phyloP scores from a whole-genome alignment of 2,329 filamentous ascomycete genomes.

The Stagonosporopsis vannaccii region DNA sequence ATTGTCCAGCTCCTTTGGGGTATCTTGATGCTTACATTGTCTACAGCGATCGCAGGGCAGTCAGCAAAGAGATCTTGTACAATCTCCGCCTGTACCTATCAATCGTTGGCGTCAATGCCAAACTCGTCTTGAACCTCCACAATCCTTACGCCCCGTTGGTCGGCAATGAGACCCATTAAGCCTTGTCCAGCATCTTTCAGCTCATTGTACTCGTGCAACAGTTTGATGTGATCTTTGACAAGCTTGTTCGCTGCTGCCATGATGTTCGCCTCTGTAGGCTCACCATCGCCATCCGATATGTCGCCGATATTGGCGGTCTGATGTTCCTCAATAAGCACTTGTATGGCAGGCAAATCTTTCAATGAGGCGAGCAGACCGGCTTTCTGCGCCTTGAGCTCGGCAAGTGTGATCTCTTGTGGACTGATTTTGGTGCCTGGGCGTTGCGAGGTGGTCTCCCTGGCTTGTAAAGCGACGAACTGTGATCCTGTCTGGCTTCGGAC shows the following conservation, averaged over 20 bases:
- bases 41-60: not conserved
- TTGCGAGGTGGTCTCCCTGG: not conserved
- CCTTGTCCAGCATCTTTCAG: conserved; percentile 73
- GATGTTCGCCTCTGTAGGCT: conserved; percentile 40
- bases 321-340: conserved; percentile 44
- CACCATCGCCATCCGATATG: conserved; percentile 24
- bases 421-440: conserved; percentile 17
- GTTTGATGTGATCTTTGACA: conserved; percentile 68
- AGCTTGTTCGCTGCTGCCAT: conserved; percentile 58
- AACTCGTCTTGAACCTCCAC: conserved; percentile 58
- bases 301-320: conserved; percentile 29
- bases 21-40: not conserved
- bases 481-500: not conserved
- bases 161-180: conserved; percentile 71
- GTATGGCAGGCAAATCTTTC: conserved; percentile 37
- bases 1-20: not conserved
- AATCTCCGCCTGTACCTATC: conserved; percentile 23
- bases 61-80: not conserved
- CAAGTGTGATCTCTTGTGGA: conserved; percentile 57
- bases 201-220: conserved; percentile 74
- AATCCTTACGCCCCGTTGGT: conserved; percentile 65
- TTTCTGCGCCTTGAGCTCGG: conserved; percentile 55
- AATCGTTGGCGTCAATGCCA: conserved; percentile 55
- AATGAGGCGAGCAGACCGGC: conserved; percentile 44
- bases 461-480: not conserved